Evolutionary conservation across 345 rosid genomes (phyloP), one percentile per base, ranked within the genome.

Genomic region (Fremontodendron californicum): DNA sequence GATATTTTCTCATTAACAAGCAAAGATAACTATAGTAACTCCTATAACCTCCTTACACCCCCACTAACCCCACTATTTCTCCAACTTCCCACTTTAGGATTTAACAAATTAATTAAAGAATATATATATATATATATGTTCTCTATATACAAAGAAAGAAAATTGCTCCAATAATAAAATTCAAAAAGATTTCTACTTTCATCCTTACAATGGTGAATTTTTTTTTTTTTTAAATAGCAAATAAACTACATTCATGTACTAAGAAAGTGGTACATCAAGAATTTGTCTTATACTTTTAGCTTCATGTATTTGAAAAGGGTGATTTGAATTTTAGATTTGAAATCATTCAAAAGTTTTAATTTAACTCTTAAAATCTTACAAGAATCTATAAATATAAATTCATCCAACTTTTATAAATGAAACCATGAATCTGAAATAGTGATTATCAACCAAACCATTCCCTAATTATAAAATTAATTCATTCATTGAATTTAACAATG

Each of bases 1-100:
- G 5, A 46, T 27, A 69, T 25, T 45, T 46, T 48, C 74, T 48
- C 74, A 48, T 46, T 46, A 19, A 71, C 75, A 72, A 72, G 75
- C 75, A 51, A 72, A 72, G 75, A 63, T 37, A 29, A 51, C 75
- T 71, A 4, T 48, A 31, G 0, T 15, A 49, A 48, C n/a, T 18
- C 58, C 58, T 48, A 9, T 19, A 71, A 49, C 58, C 51, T 27
- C 21, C 49, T 21, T n/a, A 19, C 12, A 66, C 31, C 52, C 54
- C 62, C 75, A 49, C 62, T 51, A 71, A 51, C 43, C 62, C 75
- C 62, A 71, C 29, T 71, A 9, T 49, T 71, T 71, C 29, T 51
- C 45, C 69, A 16, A 35, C 45, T 64, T 15, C 3, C 13, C 42
- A 51, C 0, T 19, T 19, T 51, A 51, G 6, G 5, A 51, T 6